Percentiles rank a stretch among this genome's conserved stretches.
Evolutionary conservation across 2,329 filamentous ascomycete genomes (phyloP).

Genomic region (Beauveria sp.): DNA sequence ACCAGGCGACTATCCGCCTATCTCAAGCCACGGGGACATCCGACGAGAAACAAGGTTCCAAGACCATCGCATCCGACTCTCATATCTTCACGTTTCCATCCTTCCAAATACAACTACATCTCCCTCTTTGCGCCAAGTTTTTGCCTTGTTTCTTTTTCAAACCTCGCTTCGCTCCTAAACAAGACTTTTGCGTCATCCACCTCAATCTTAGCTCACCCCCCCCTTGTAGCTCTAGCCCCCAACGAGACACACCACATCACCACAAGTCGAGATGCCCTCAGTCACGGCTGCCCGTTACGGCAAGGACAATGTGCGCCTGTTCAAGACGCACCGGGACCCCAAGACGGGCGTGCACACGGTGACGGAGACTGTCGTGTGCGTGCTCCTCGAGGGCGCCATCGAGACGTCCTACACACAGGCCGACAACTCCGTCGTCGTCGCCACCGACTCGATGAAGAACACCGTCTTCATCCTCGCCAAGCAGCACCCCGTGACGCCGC

Average conservation of each 20-base stretch:
- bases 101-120: not conserved
- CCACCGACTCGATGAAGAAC: conserved; percentile 98
- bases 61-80: not conserved
- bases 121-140: not conserved
- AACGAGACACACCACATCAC: not conserved
- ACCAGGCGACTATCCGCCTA: not conserved
- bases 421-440: conserved; percentile 91
- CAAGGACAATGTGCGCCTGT: conserved; percentile 98
- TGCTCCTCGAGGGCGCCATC: conserved; percentile 87
- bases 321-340: conserved; percentile 81
- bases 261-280: conserved; percentile 41
- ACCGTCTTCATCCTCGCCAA: conserved; percentile 93
- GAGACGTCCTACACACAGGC: conserved; percentile 82
- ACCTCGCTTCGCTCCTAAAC: not conserved
- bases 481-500: conserved; percentile 83
- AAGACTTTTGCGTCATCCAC: not conserved
- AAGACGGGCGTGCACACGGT: conserved; percentile 74
- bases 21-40: conserved; percentile 4
- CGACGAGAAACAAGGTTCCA: conserved; percentile 2
- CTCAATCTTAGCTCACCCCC: not conserved
- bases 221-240: not conserved
- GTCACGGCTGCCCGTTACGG: conserved; percentile 66
- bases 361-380: conserved; percentile 90
- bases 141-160: not conserved
- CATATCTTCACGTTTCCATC: not conserved